Conservation (phyloP, 163 green algal genomes). For the Coccomyxa subellipsoidea region DNA sequence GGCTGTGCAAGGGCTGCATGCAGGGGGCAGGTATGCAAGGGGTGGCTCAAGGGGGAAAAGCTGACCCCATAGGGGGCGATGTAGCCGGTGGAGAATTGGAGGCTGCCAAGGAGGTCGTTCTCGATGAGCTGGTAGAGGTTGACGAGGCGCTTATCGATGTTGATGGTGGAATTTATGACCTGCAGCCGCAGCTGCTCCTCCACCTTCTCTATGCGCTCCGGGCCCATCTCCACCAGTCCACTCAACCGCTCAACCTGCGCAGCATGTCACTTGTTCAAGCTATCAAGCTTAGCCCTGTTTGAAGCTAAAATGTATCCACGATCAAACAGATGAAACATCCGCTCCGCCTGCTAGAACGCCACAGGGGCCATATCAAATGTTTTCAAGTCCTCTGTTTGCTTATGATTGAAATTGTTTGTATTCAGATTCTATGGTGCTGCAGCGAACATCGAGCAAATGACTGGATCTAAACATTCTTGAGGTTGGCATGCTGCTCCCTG, state of each 20-base stretch:
- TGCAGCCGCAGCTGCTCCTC: constrained; percentile 39
- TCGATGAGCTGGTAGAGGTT: constrained; percentile 78
- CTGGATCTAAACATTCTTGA: no score
- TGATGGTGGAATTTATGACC: constrained; percentile 71
- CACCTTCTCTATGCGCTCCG: constrained; percentile 14
- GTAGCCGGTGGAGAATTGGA: constrained; percentile 1
- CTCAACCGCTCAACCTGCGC: constrained; percentile 56
- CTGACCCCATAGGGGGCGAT: constrained; percentile 33
- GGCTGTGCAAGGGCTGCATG: neutral
- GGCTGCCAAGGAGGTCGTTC: constrained; percentile 29
- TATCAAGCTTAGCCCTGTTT: neutral
- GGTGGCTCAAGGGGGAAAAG: neutral
- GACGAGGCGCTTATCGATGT: constrained; percentile 56
- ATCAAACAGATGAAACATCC: no score
- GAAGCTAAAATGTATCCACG: neutral
- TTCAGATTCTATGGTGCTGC: no score
- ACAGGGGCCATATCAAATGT: neutral
- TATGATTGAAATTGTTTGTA: no score
- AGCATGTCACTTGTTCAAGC: neutral
- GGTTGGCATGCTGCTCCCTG: no score
- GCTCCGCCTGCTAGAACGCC: neutral
- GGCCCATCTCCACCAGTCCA: constrained; percentile 26
- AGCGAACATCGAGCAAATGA: neutral
- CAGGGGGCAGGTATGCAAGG: neutral
- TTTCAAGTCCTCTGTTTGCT: no score